Base-by-base conservation (phyloP, 164 flowering plant genomes). In the Umbilicus rupestris region DNA sequence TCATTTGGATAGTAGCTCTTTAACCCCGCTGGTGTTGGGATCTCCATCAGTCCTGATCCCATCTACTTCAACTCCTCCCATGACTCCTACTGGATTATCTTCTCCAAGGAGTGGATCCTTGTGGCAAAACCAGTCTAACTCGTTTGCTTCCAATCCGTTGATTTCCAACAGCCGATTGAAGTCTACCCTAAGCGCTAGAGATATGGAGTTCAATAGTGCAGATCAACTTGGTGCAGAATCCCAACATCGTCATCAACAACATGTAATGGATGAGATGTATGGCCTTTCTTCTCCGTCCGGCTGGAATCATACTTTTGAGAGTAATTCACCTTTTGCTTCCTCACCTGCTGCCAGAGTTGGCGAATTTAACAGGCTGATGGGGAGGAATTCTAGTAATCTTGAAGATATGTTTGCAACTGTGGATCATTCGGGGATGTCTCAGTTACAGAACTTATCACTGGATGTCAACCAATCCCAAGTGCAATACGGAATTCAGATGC, bases 161-260 rank as follows among this genome's bases (percentile, higher is more conserved):
- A n/a, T n/a, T n/a, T n/a, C n/a, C 8, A 77, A 81, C 19, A 83
- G 87, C 71, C 70, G 90, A 66, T 66, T 85, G 68, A 82, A 78
- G 66, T 39, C 83, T 42, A 52, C 82, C 0, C 17, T 74, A 15
- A 75, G 78, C 66, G 83, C 81, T 3, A 68, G 87, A 63, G 83
- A 85, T 55, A 64, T 85, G 73, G 82, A 81, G 35, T 62, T 74
- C 1, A 82, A 84, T 10, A 8, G 9, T 39, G 55, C n/a, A n/a
- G n/a, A n/a, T n/a, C n/a, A n/a, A n/a, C n/a, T n/a, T n/a, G n/a
- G n/a, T n/a, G n/a, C 75, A 14, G 84, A 78, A 28, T 75, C 47
- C 65, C 71, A 65, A 14, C 71, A 62, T 3, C 73, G 71, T 1
- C 70, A 68, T 58, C 80, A 78, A 33, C 79, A 80, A 29, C 79